Percentiles rank a stretch among this genome's conserved stretches.
Conservation (phyloP, 2,329 filamentous ascomycete genomes). For the Fusarium agapanthi region DNA sequence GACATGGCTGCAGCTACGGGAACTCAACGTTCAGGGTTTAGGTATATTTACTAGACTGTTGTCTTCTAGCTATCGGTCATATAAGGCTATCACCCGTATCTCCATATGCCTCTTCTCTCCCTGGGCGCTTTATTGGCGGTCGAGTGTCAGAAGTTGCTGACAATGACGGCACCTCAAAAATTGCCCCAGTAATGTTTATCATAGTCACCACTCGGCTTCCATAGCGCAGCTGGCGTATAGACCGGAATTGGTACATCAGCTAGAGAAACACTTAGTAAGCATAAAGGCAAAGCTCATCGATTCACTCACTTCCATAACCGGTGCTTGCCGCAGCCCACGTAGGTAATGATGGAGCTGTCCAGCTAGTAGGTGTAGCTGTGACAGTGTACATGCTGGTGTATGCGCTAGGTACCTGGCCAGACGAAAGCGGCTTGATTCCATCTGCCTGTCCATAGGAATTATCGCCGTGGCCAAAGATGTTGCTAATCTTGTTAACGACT, state of each 20-base stretch:
- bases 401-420: not conserved
- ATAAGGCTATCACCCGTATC: accelerated
- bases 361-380: not conserved
- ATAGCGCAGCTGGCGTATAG: not conserved
- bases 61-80: accelerated
- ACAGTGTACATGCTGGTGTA: not conserved
- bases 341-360: not conserved
- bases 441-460: not conserved
- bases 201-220: not conserved
- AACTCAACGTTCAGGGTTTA: conserved; percentile 5
- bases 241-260: not conserved
- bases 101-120: accelerated
- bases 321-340: not conserved
- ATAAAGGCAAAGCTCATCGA: no score
- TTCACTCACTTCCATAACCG: not conserved
- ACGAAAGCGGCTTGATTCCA: not conserved
- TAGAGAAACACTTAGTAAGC: accelerated
- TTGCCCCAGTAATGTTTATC: not conserved
- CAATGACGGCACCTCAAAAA: not conserved
- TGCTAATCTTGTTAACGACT: not conserved
- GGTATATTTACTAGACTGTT: conserved; percentile 20
- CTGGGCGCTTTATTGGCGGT: accelerated
- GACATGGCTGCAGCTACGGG: not conserved
- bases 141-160: accelerated
- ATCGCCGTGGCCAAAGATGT: not conserved